Base-by-base conservation (phyloP, 2,329 filamentous ascomycete genomes). In the Paraconiothyrium brasiliense region DNA sequence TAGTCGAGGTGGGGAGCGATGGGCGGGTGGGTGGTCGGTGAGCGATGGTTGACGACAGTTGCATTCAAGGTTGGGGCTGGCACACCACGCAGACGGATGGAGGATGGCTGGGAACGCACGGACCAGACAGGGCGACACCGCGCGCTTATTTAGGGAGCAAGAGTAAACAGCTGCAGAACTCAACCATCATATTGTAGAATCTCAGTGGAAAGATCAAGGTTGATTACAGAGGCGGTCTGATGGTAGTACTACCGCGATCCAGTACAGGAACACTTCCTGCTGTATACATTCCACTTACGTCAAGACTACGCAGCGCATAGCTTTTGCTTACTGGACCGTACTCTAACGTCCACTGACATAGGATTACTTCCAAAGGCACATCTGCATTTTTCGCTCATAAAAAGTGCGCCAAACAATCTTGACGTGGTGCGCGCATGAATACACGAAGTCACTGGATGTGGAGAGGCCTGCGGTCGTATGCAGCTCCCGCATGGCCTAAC, bases 1-100 rank as follows among this genome's bases (percentile, higher is more conserved):
- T 61, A 69, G 67, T 62, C 61, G 64, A 66, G 35, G 66, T 60
- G 20, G 10, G 32, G 8, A 30, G 32, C n/a, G 54, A 35, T 44
- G 56, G 52, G 39, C n/a, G 35, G 56, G 57, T 34, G 51, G 57
- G 60, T 20, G 60, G 13, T 24, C 47, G 57, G n/a, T 7, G 60
- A 43, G 57, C 24, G 34, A 48, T 43, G 34, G 56, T 48, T 60
- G 57, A 59, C 52, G 54, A 46, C 27, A 13, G 20, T 8, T 30
- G 49, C 55, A 41, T 51, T 34, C 56, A 43, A 51, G 47, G 60
- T 55, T 48, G 49, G 43, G 61, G 61, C 54, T 63, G 57, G 61
- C 43, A 34, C 37, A 9, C 10, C 20, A 22, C 20, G 11, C 49
- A 27, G 30, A 37, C 34, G 55, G 52, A 56, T 34, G 60, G 60